These are phyloP conservation scores for Amanita pseudoporphyria DNA, from an alignment of 768 basidiomycete species.

Conservation along the genomic window DNA sequence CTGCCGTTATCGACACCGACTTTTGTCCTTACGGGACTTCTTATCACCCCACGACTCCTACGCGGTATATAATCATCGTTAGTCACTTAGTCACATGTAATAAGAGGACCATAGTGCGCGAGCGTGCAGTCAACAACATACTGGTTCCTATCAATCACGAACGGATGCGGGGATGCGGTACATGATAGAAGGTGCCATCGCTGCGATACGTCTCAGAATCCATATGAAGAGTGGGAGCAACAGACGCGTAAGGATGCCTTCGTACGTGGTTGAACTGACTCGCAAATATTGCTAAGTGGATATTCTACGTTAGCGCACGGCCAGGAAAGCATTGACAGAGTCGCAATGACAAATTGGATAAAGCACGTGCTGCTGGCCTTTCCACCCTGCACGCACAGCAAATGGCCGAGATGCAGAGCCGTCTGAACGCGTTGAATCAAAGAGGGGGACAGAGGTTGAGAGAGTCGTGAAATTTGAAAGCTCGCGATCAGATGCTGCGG, in stretches of 20 bases:
- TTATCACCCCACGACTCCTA: no score
- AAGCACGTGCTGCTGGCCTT: conserved; percentile 24
- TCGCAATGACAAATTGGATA: conserved; percentile 35
- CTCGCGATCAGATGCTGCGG: conserved; percentile 44
- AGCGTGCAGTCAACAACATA: no score
- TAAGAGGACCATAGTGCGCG: no score
- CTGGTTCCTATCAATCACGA: conserved; percentile 28
- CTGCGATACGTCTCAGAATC: conserved; percentile 44
- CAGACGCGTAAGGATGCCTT: conserved; percentile 41
- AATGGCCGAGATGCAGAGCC: conserved; percentile 37
- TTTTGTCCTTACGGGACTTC: no score
- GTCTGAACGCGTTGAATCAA: conserved; percentile 35
- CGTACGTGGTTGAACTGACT: conserved; percentile 21
- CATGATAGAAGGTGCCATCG: conserved; percentile 40
- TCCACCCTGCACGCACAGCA: conserved; percentile 38
- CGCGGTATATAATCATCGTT: no score
- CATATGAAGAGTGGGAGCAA: conserved; percentile 50
- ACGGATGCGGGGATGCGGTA: conserved; percentile 30
- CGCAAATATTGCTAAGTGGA: not conserved
- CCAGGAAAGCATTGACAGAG: conserved; percentile 31
- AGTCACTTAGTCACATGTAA: no score
- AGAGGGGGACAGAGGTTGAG: conserved; percentile 35
- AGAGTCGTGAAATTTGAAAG: conserved; percentile 37
- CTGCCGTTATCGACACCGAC: no score
- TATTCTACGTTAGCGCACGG: conserved; percentile 25